Base-by-base conservation (phyloP, 176 grass and related monocot species). In the Avena eriantha region DNA sequence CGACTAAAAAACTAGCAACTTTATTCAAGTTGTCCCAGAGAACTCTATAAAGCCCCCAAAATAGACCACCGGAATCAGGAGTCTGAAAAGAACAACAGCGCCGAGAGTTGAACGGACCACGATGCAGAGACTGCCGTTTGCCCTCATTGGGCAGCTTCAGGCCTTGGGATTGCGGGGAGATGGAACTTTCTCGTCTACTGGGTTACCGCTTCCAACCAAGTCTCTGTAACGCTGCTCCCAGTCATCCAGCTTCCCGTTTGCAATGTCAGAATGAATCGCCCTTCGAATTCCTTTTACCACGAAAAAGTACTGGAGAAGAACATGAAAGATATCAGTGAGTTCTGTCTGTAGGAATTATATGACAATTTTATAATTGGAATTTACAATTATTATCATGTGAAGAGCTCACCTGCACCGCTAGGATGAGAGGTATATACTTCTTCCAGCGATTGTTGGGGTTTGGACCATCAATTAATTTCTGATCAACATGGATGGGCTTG, bases 361-460 rank as follows among this genome's bases (percentile, higher is more conserved):
- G 55, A 10, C 18, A 65, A 76, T 60, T 53, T 16, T 15, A 55
- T 87, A 8, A 36, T 53, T n/a, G 21, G 60, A 53, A 75, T 87
- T 67, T 76, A 81, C 58, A 33, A 10, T 77, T 56, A 55, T 55
- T 73, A 69, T 80, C 45, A 39, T 78, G 49, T 55, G 58, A 57
- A 23, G 17, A 17, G 15, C 69, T 78, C 67, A 94, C 94, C 94
- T 99, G 92, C 68, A 96, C 88, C 33, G 85, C 80, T 43, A 96
- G 66, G 68, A 99, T 93, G 63, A 99, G 88, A 19, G 97, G 94
- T 69, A 99, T 96, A 73, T 94, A 93, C 29, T 81, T 84, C 80
- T 96, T 99, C 86, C 94, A 93, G 79, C 90, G 90, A 36, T 94
- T 91, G 79, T 99, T 99, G 18, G 90, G 89, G 45, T 99, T 96